Base-by-base conservation (phyloP, 139 green algal species). In the Picochlorum sp. region DNA sequence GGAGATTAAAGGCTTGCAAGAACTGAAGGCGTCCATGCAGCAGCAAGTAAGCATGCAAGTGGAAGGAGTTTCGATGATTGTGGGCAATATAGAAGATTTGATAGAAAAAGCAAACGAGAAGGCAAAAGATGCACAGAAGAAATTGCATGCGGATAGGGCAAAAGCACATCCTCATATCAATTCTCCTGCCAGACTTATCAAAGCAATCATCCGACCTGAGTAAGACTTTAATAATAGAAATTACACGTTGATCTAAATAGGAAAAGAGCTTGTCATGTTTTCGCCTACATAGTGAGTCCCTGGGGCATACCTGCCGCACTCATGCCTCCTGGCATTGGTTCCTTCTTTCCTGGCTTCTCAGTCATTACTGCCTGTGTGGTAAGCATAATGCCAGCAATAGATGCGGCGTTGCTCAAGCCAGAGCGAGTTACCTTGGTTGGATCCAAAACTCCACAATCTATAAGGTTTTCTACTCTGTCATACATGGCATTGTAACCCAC, bases 361-460 rank as follows among this genome's bases (percentile, higher is more conserved):
- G 89, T 86, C 87, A 96, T 95, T 9, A 96, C 86, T 0, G 90
- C 92, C 75, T 95, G 92, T 20, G 93, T 98, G n/a, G 92, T 98
- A 49, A 98, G 84, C 87, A 98, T 90, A 82, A 98, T 98, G 67
- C 91, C 93, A 30, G 93, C 92, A 67, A 98, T 96, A 65, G 85
- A 94, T 63, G 81, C 89, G 10, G 86, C 75, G 74, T 97, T 97
- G 50, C 82, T 78, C 30, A 98, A 78, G 50, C 81, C 92, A 68
- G 82, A 91, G 63, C 92, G 84, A 20, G 93, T 98, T 20, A 96
- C 84, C 85, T 98, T 98, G 63, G 90, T 89, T 24, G 93, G 93
- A 81, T 98, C 93, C 49, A 98, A 90, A 16, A 98, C 84, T 58
- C 93, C 93, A 11, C 75, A 77, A 44, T 88, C 86, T 23, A 96